phyloP scores from a whole-genome alignment of 768 basidiomycete species.

The Suillus subaureus region DNA sequence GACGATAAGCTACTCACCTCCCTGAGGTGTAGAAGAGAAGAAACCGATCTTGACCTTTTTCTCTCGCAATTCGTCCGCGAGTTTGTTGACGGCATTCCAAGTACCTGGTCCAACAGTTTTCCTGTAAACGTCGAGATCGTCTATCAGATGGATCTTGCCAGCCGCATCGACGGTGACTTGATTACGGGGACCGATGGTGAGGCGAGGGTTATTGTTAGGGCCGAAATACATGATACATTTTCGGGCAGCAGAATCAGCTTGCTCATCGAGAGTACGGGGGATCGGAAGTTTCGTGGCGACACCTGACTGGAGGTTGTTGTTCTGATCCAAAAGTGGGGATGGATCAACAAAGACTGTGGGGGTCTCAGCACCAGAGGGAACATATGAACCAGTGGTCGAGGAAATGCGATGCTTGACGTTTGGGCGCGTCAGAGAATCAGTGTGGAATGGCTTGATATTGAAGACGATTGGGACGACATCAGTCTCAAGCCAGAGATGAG shows the following conservation, averaged over 20 bases:
- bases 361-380: constrained; percentile 76
- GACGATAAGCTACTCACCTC: constrained; percentile 52
- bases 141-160: constrained; percentile 84
- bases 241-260: constrained; percentile 84
- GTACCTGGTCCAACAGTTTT: constrained; percentile 72
- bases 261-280: constrained; percentile 77
- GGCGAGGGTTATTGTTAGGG: constrained; percentile 80
- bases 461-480: constrained; percentile 86
- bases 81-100: constrained; percentile 81
- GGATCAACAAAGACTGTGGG: constrained; percentile 70
- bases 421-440: constrained; percentile 75
- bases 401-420: constrained; percentile 84
- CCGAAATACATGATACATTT: constrained; percentile 85
- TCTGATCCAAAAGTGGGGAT: constrained; percentile 45
- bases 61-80: constrained; percentile 82
- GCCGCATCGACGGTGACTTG: constrained; percentile 87
- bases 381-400: constrained; percentile 77
- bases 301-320: constrained; percentile 45
- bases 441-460: constrained; percentile 83
- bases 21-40: constrained; percentile 95
- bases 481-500: constrained; percentile 79
- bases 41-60: constrained; percentile 90
- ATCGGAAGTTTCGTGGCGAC: constrained; percentile 66
- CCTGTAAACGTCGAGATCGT: constrained; percentile 78
- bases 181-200: constrained; percentile 81